Base-by-base conservation (phyloP, 2,329 filamentous ascomycete genomes). In the Aspergillus japonicus region DNA sequence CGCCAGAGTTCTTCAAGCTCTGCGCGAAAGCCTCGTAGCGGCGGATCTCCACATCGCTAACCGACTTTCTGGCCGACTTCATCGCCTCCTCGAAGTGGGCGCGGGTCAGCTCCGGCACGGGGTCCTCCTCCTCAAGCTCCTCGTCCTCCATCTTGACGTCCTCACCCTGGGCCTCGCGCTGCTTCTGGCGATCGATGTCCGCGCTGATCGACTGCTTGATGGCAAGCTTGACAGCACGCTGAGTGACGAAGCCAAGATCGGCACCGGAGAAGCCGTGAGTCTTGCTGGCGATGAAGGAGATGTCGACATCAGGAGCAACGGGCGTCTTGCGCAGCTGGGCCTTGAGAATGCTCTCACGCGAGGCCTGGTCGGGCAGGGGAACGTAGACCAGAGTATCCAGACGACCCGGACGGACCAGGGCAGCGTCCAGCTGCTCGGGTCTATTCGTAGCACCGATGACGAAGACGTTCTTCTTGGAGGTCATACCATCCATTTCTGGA, bases 401-500 rank as follows among this genome's bases (percentile, higher is more conserved):
- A 92, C 95, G 95, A 69, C 95, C 95, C 59, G 95, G 95, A 86
- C 95, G 93, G 86, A 94, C 97, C 70, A 99, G 86, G 69, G 95
- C 95, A 76, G 95, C 95, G 79, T 99, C 95, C 62, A 99, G 90
- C 83, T 98, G 95, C 83, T 99, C 95, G 48, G 95, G 95, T 83
- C 95, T 87, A 84, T 99, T 99, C 79, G 95, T 99, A 50, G 95
- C 95, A 77, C 95, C 95, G 71, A 99, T 99, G 67, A 99, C 95
- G 81, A 99, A 99, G 66, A 99, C 95, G 77, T 99, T 99, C 90
- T 99, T 99, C 91, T 99, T 99, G 44, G 94, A 97, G 50, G 94
- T 98, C 94, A 98, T 98, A 72, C 94, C 94, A 69, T 98, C 94
- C 94, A 98, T 97, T 87, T 98, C 92, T 90, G 66, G 48, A 64